Conservation (phyloP, 2,329 filamentous ascomycete genomes). For the Aspergillus sclerotialis region DNA sequence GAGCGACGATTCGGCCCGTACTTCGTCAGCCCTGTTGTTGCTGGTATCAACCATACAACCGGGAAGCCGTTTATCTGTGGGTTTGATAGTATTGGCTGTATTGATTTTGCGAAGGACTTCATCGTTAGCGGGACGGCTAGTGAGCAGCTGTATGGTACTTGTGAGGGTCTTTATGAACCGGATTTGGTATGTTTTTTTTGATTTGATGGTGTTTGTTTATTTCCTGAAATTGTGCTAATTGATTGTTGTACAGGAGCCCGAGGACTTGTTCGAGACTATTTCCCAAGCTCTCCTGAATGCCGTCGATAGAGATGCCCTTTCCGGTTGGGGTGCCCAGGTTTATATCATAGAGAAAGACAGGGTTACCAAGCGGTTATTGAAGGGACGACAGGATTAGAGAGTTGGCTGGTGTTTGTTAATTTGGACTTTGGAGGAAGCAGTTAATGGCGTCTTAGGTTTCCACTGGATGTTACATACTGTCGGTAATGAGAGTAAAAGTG, state of each 20-base stretch:
- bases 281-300: conserved; percentile 94
- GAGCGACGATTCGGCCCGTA: conserved; percentile 94
- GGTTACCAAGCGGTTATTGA: conserved; percentile 97
- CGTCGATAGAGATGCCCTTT: conserved; percentile 91
- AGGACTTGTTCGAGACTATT: conserved; percentile 97
- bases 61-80: conserved; percentile 97
- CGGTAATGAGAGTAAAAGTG: no score
- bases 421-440: conserved; percentile 17
- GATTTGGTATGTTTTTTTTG: conserved; percentile 65
- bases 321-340: conserved; percentile 96
- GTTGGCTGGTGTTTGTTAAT: conserved; percentile 8
- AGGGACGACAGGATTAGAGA: conserved; percentile 85
- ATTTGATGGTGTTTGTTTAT: not conserved
- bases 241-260: conserved; percentile 58
- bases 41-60: conserved; percentile 88
- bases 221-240: conserved; percentile 2
- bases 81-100: conserved; percentile 98
- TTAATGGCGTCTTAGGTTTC: conserved; percentile 22
- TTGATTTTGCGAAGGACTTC: conserved; percentile 99
- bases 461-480: conserved; percentile 13
- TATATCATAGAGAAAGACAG: conserved; percentile 99
- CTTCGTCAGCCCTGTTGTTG: conserved; percentile 92
- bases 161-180: conserved; percentile 95
- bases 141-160: conserved; percentile 98
- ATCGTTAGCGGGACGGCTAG: conserved; percentile 94